These are phyloP conservation scores for Aspergillus niger DNA, from an alignment of 2,329 filamentous ascomycete genomes.

Conservation along the genomic window DNA sequence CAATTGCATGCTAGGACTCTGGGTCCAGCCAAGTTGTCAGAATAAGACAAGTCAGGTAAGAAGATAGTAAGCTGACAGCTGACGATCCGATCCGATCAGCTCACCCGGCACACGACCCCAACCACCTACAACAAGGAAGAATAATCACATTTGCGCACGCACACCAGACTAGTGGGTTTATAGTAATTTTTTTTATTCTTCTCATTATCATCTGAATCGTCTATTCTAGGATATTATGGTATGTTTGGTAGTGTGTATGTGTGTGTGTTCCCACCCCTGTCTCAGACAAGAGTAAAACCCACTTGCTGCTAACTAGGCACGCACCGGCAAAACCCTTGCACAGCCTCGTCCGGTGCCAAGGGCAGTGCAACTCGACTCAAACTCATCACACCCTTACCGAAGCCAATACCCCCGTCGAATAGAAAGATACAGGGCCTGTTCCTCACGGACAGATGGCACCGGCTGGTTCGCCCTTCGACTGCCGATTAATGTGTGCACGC, in stretches of 20 bases:
- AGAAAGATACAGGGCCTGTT: constrained; percentile 30
- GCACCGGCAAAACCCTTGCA: background rate
- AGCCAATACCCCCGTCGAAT: constrained; percentile 34
- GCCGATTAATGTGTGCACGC: constrained; percentile 12
- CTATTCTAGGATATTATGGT: constrained; percentile 1
- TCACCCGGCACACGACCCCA: no score
- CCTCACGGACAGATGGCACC: constrained; percentile 29
- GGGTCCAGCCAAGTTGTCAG: no score
- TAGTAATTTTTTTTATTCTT: no score
- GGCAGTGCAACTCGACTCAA: background rate
- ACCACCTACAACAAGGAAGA: no score
- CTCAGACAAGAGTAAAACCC: background rate
- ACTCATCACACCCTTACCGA: constrained; percentile 14
- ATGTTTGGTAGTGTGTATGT: background rate
- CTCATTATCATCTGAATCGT: background rate
- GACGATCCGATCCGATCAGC: no score
- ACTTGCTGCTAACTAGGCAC: no score
- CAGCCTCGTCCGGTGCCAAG: background rate
- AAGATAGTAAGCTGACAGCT: no score
- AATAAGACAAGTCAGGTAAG: no score
- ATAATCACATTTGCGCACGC: no score
- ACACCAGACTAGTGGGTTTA: no score
- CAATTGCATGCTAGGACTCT: no score
- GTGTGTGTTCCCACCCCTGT: background rate
- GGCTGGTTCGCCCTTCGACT: constrained; percentile 17